phyloP scores from a whole-genome alignment of 352 stramenopile genomes.

The Sclerospora graminicola region DNA sequence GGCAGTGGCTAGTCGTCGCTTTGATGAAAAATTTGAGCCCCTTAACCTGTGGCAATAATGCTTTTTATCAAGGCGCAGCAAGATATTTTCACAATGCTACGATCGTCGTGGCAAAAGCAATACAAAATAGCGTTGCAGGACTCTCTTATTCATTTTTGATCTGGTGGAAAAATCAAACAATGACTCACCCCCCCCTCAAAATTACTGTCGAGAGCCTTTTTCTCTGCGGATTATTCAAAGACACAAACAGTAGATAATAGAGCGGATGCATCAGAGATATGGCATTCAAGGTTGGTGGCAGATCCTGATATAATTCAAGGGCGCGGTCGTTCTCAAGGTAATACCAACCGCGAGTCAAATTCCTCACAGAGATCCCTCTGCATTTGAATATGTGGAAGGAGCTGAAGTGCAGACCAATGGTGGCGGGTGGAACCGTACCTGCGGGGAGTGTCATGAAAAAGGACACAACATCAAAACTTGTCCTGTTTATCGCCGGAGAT shows the following conservation, averaged over 20 bases:
- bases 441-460: too few species aligned
- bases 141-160: slow-evolving; percentile 48
- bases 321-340: too few species aligned
- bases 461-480: too few species aligned
- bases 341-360: too few species aligned
- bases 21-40: slow-evolving; percentile 33
- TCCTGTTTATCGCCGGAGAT: too few species aligned
- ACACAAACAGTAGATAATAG: slow-evolving; percentile 1
- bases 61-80: slow-evolving; percentile 62
- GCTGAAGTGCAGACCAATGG: too few species aligned
- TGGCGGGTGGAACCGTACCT: too few species aligned
- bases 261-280: background rate
- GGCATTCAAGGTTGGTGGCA: too few species aligned
- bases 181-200: slow-evolving; percentile 63
- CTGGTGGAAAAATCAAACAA: slow-evolving; percentile 44
- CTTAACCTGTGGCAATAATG: slow-evolving; percentile 29
- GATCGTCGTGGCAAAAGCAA: slow-evolving; percentile 74
- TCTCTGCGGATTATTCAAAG: slow-evolving; percentile 25
- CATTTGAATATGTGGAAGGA: too few species aligned
- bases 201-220: slow-evolving; percentile 51
- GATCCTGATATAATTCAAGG: too few species aligned
- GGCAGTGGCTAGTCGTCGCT: slow-evolving; percentile 27
- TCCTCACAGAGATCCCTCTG: too few species aligned
- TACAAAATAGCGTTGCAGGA: slow-evolving; percentile 76
- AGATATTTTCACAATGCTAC: slow-evolving; percentile 75